Conservation (phyloP, 2,329 filamentous ascomycete genomes). For the Fusarium succisae region DNA sequence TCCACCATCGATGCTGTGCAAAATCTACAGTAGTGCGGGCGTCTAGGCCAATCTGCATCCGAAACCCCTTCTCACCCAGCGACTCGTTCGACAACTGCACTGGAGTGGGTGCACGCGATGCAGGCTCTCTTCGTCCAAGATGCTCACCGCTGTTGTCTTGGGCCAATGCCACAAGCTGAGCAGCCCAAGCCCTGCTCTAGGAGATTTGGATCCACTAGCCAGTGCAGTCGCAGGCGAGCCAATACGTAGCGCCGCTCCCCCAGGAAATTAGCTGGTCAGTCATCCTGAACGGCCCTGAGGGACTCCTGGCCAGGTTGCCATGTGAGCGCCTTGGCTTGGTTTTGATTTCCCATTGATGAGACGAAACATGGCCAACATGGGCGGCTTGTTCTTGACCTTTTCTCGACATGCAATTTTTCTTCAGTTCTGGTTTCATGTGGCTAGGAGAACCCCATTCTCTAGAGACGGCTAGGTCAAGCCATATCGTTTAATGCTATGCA, state of each 20-base stretch:
- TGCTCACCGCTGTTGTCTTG: slow-evolving; percentile 40
- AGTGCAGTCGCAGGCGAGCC: slow-evolving; percentile 31
- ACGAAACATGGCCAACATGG: slow-evolving; percentile 27
- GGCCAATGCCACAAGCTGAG: slow-evolving; percentile 30
- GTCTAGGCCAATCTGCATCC: slow-evolving; percentile 20
- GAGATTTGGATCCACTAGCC: slow-evolving; percentile 39
- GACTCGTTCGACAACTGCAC: slow-evolving; percentile 35
- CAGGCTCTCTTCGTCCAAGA: slow-evolving; percentile 19
- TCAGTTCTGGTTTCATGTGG: slow-evolving; percentile 9
- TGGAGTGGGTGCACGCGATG: slow-evolving; percentile 29
- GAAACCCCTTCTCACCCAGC: slow-evolving; percentile 36
- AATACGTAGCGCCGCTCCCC: slow-evolving; percentile 35
- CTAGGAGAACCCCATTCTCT: not conserved
- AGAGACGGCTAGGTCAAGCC: not conserved
- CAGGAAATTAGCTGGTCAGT: slow-evolving; percentile 42
- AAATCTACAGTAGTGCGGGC: slow-evolving; percentile 14
- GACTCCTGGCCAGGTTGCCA: slow-evolving; percentile 34
- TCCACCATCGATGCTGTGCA: slow-evolving; percentile 34
- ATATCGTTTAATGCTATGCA: not conserved
- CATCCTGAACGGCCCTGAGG: slow-evolving; percentile 19
- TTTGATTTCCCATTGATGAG: slow-evolving; percentile 14
- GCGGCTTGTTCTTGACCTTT: not conserved
- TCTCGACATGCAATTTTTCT: slow-evolving; percentile 3
- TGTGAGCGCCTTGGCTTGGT: slow-evolving; percentile 24
- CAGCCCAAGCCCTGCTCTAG: slow-evolving; percentile 33